Evolutionary conservation across 2,329 filamentous ascomycete species (phyloP), one percentile per base, ranked within the genome.

Genomic region (Huntiella abstrusa): DNA sequence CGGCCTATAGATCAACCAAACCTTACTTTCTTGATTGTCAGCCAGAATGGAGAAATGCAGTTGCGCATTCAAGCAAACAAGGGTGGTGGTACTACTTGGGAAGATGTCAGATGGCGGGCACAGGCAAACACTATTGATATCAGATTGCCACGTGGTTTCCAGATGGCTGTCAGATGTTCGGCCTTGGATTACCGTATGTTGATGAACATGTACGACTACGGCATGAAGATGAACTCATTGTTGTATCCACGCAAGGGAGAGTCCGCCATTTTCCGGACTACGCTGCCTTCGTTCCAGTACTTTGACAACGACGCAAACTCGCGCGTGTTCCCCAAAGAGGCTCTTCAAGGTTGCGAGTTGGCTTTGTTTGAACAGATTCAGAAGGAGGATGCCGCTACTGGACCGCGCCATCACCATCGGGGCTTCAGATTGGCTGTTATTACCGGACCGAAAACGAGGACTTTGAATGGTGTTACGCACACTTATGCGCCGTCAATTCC

Each of bases 151-250:
- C 75, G 83, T 52, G 83, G 83, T 1, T 88, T 91, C 55, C 64
- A 79, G 49, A 62, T 93, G 37, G 73, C 72, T 15, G 64, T 91
- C 13, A 75, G 80, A 52, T 77, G 86, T 56, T 69, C 69, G 11
- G 81, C 86, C 54, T 65, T 72, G n/a, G 84, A 93, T 56, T 93
- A 82, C 63, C 74, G 78, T 51, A 77, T 73, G 51, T 62, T 93
- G 8, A 87, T 80, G 75, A 81, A 76, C 54, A 84, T 92, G 60
- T 84, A 86, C 53, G 84, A 93, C 50, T 88, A 92, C 58, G 83
- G 81, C 19, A 73, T 71, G 52, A 84, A 82, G 55, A 75, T 88
- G 2, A 80, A 86, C 55, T 69, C 70, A 19, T 82, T 75, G 44
- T 66, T 93, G 37, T 75, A 75, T 33, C 75, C 77, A 5, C 71